Conservation (phyloP, 306 rosid genomes). For the Acmispon strigosus region DNA sequence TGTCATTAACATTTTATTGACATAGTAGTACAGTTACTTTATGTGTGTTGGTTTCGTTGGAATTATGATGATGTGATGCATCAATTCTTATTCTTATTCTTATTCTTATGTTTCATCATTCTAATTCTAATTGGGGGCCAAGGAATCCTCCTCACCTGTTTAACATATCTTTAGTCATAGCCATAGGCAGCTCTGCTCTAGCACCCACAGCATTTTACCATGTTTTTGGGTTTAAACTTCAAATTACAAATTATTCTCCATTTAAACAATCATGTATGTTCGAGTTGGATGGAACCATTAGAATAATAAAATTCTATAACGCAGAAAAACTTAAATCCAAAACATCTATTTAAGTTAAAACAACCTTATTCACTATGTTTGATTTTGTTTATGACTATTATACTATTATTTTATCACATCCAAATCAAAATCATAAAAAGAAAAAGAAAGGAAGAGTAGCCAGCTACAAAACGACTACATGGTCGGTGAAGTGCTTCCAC, state of each 20-base stretch:
- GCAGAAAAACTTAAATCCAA: too few species aligned
- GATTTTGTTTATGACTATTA: too few species aligned
- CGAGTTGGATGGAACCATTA: too few species aligned
- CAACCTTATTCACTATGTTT: too few species aligned
- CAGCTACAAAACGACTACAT: slow-evolving; percentile 10
- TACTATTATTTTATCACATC: slow-evolving; percentile 11
- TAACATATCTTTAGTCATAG: neutral
- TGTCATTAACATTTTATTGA: too few species aligned
- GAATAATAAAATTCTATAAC: too few species aligned
- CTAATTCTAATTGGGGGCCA: neutral
- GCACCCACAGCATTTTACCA: neutral
- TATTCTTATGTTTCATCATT: slow-evolving; percentile 17
- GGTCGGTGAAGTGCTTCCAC: slow-evolving; percentile 27
- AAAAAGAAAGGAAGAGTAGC: neutral
- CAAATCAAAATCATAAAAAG: neutral
- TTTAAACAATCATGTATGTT: too few species aligned
- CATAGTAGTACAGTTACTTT: neutral
- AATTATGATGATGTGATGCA: neutral
- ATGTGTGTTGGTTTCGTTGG: neutral
- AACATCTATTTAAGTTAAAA: too few species aligned
- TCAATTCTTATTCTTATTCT: neutral
- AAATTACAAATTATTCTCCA: too few species aligned
- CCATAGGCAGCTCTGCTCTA: too few species aligned
- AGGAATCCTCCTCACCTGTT: neutral
- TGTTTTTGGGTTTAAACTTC: too few species aligned